Evolutionary conservation across 768 basidiomycete species (phyloP), one percentile per base, ranked within the genome.

Genomic region (Gautieria morchelliformis): DNA sequence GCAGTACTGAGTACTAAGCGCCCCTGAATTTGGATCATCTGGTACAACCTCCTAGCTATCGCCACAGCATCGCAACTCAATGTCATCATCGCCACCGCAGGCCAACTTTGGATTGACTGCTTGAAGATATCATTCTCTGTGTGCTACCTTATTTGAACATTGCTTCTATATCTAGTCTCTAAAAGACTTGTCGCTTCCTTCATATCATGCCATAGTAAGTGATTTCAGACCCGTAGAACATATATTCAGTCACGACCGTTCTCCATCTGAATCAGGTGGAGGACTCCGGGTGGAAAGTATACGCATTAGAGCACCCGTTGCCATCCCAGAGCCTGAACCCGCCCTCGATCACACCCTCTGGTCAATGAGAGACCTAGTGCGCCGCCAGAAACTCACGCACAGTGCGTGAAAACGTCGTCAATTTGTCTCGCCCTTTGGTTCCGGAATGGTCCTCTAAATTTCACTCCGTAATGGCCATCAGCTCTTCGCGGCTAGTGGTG

Each of bases 401-500:
- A 12, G 30, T 17, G 20, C 55, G n/a, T 56, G 55, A 45, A 27
- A 33, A 19, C n/a, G 47, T 8, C 22, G 55, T 9, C n/a, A 39
- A 33, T 56, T 56, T 37, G 22, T 48, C 14, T 5, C 55, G 12
- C 55, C 42, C 6, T 20, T 56, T 5, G 55, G 55, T 10, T 45
- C 55, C n/a, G n/a, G n/a, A n/a, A n/a, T n/a, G n/a, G n/a, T n/a
- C n/a, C n/a, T n/a, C n/a, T n/a, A n/a, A n/a, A n/a, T n/a, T n/a
- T n/a, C n/a, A n/a, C n/a, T n/a, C n/a, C n/a, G n/a, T n/a, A n/a
- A n/a, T n/a, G n/a, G n/a, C n/a, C n/a, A n/a, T n/a, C n/a, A n/a
- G n/a, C n/a, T n/a, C n/a, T n/a, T n/a, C n/a, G n/a, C n/a, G 10
- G 55, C 70, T 89, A 1, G 59, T 86, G 39, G 77, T 88, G 45